Evolutionary conservation across 2,329 filamentous ascomycete genomes (phyloP).

Genomic region (Ceratocystis harringtonii): DNA sequence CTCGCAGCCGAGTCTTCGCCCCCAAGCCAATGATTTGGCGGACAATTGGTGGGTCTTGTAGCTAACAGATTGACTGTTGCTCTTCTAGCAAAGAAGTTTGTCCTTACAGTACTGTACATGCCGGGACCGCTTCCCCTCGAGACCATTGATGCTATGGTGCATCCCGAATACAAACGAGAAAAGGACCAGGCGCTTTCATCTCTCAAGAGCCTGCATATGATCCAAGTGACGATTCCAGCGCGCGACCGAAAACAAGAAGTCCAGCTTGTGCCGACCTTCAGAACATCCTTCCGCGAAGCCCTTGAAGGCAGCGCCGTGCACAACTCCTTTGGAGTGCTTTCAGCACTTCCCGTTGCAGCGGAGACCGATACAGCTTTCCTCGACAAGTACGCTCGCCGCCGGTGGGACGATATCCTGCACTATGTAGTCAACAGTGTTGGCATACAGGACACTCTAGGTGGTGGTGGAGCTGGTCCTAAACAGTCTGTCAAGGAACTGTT

Average conservation of each 20-base stretch:
- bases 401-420: slow-evolving; percentile 93
- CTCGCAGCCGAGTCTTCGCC: not conserved
- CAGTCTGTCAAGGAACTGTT: slow-evolving; percentile 74
- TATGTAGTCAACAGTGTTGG: slow-evolving; percentile 77
- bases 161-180: slow-evolving; percentile 39
- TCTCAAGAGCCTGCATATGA: slow-evolving; percentile 73
- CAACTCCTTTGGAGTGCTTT: slow-evolving; percentile 81
- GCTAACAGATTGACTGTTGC: not conserved
- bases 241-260: slow-evolving; percentile 55
- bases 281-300: slow-evolving; percentile 66
- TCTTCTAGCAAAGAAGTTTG: slow-evolving; percentile 68
- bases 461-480: slow-evolving; percentile 42
- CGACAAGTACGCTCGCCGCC: slow-evolving; percentile 69
- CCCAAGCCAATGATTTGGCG: not conserved
- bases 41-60: not conserved
- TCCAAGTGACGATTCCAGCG: slow-evolving; percentile 46
- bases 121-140: slow-evolving; percentile 61
- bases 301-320: slow-evolving; percentile 76
- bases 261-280: slow-evolving; percentile 67
- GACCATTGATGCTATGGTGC: slow-evolving; percentile 77
- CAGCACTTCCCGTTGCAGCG: slow-evolving; percentile 44
- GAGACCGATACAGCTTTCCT: slow-evolving; percentile 57
- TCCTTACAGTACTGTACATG: slow-evolving; percentile 91
- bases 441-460: slow-evolving; percentile 29
- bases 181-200: slow-evolving; percentile 73